These are phyloP conservation scores for Syncephalastrum monosporum DNA, from an alignment of 371 early-diverging fungal genomes.

Conservation along the genomic window DNA sequence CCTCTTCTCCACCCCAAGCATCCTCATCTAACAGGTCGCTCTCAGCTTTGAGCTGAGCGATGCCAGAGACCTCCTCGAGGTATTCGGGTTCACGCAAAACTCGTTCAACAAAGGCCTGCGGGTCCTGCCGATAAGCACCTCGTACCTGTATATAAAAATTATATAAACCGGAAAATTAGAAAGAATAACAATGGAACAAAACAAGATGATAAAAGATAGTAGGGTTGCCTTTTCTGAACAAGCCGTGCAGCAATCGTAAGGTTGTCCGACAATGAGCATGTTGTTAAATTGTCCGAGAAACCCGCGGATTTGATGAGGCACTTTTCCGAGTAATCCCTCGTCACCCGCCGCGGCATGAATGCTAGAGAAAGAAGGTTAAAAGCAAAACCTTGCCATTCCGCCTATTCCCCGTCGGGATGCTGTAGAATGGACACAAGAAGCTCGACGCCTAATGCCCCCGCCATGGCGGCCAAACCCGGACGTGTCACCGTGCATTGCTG, in stretches of 20 bases:
- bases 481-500: conserved; percentile 98
- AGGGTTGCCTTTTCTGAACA: conserved; percentile 72
- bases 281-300: conserved; percentile 83
- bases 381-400: conserved; percentile 4
- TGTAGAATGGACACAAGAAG: conserved; percentile 85
- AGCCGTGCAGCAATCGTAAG: conserved; percentile 88
- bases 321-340: conserved; percentile 57
- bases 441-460: conserved; percentile 87
- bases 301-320: conserved; percentile 95
- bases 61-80: conserved; percentile 84
- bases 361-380: conserved; percentile 18
- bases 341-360: conserved; percentile 33
- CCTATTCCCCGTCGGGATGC: conserved; percentile 72
- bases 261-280: conserved; percentile 81
- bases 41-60: conserved; percentile 71
- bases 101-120: conserved; percentile 70
- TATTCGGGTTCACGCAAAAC: conserved; percentile 71
- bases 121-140: conserved; percentile 59
- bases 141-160: conserved; percentile 40
- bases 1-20: conserved; percentile 61
- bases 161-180: neutral
- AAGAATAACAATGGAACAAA: neutral
- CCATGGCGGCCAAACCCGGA: conserved; percentile 90
- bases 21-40: conserved; percentile 61
- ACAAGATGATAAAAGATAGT: conserved; percentile 3